A percentile compares a stretch with the other conserved stretches of the same genome.
Conservation (phyloP, 345 rosid species). For the Brassica napus region DNA sequence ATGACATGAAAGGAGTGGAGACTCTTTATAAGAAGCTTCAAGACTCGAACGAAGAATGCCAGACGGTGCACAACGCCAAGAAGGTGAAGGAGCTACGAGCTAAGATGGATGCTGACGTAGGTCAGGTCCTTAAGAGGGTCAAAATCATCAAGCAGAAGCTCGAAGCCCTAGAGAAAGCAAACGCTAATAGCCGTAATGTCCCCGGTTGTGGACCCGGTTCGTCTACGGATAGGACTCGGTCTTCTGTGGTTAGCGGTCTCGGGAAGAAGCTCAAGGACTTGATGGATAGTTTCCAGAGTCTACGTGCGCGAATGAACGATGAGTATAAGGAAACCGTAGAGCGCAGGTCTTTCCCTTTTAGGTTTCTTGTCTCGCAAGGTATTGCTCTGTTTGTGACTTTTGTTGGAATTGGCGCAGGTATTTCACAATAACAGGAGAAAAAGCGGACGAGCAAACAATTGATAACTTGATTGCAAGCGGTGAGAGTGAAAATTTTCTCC, state of each 20-base stretch:
- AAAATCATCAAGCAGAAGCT: conserved; percentile 71
- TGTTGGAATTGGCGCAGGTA: conserved; percentile 14
- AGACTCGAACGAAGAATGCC: conserved; percentile 80
- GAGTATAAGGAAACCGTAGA: conserved; percentile 81
- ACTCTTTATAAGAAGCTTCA: conserved; percentile 59
- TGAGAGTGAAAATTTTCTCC: conserved; percentile 78
- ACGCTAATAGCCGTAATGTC: conserved; percentile 53
- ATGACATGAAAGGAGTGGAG: conserved; percentile 63
- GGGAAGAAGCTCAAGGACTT: conserved; percentile 73
- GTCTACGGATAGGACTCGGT: conserved; percentile 76
- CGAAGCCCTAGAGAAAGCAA: conserved; percentile 66
- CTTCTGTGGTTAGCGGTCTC: conserved; percentile 69
- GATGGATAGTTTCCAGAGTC: conserved; percentile 72
- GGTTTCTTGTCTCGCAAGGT: neutral
- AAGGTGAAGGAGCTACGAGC: conserved; percentile 60
- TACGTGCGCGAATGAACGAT: conserved; percentile 53
- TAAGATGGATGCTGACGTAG: conserved; percentile 63
- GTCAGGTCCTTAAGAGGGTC: conserved; percentile 63
- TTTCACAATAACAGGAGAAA: conserved; percentile 73
- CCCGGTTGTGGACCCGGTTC: conserved; percentile 86
- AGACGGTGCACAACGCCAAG: conserved; percentile 59
- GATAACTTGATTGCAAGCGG: conserved; percentile 80
- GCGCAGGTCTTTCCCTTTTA: conserved; percentile 42
- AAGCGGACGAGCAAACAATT: conserved; percentile 69
- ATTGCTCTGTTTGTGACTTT: neutral